Evolutionary conservation across 768 basidiomycete genomes (phyloP).

Genomic region (Russula emetica): DNA sequence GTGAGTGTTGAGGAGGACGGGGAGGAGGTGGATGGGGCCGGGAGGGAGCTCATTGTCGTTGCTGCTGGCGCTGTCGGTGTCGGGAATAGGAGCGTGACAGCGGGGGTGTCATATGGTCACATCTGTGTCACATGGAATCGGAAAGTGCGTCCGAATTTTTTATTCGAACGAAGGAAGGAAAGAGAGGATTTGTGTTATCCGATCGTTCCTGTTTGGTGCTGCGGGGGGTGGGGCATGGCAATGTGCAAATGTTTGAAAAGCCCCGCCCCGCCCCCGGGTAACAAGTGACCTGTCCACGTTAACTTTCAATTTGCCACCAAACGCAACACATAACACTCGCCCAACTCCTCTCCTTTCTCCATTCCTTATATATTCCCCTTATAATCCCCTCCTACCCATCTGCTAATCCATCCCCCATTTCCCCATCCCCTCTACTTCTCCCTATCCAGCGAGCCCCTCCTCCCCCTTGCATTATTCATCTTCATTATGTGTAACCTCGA

Average conservation of each 20-base stretch:
- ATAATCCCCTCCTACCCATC: conserved; percentile 25
- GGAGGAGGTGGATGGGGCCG: conserved; percentile 37
- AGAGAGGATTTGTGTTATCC: conserved; percentile 13
- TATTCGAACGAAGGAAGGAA: not conserved
- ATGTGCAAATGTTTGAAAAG: not conserved
- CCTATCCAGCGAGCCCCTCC: conserved; percentile 13
- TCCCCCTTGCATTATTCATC: not conserved
- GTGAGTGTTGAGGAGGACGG: conserved; percentile 32
- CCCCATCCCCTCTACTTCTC: not conserved
- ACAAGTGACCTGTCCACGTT: not conserved
- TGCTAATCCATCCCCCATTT: conserved; percentile 18
- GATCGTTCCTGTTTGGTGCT: conserved; percentile 21
- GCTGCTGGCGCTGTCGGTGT: too few species aligned
- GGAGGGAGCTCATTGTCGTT: conserved; percentile 26
- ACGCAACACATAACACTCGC: conserved; percentile 5
- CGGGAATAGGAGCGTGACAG: not conserved
- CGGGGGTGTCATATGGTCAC: not conserved
- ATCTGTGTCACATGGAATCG: not conserved
- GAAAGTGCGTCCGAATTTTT: not conserved
- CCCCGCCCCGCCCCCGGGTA: not conserved
- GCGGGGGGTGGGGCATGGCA: not conserved
- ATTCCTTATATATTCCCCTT: conserved; percentile 22
- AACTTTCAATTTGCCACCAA: conserved; percentile 8
- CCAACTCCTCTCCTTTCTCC: conserved; percentile 22
- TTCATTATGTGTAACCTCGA: conserved; percentile 39